Conservation (phyloP, 2,329 filamentous ascomycete species). For the Phyllosticta capitalensis region DNA sequence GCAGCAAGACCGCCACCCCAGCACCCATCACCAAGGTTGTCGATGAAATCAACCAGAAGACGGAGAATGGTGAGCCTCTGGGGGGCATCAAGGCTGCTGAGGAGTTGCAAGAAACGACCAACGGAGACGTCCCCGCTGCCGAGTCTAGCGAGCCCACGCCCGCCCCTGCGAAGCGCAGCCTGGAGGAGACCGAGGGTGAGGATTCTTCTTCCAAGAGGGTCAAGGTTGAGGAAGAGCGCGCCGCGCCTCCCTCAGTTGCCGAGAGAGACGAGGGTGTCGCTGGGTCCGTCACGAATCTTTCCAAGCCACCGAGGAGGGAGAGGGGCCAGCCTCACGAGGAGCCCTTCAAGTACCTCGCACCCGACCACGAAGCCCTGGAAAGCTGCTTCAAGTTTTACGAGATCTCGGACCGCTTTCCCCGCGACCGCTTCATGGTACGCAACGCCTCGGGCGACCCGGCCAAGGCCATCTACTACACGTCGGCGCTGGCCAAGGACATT, state of each 20-base stretch:
- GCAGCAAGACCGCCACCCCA: conserved; percentile 1
- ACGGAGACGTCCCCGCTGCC: neutral
- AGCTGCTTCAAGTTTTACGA: conserved; percentile 78
- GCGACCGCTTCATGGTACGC: conserved; percentile 89
- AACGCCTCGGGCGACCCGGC: conserved; percentile 81
- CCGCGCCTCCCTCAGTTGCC: conserved; percentile 12
- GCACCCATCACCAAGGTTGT: conserved; percentile 21
- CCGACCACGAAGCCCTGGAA: conserved; percentile 65
- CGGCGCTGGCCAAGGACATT: conserved; percentile 72
- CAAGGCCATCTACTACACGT: conserved; percentile 96
- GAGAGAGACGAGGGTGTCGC: neutral
- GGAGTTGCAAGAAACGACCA: neutral
- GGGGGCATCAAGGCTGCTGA: conserved; percentile 25
- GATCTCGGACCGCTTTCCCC: conserved; percentile 73
- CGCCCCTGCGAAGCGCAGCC: conserved; percentile 29
- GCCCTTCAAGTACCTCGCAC: conserved; percentile 81
- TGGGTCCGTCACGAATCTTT: neutral
- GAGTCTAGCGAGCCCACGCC: conserved; percentile 1
- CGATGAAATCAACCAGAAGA: conserved; percentile 30
- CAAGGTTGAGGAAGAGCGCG: conserved; percentile 21
- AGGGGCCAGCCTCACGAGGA: conserved; percentile 59
- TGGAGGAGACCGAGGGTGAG: conserved; percentile 27
- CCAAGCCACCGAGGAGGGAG: conserved; percentile 28
- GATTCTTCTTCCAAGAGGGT: conserved; percentile 22
- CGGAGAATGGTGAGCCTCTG: conserved; percentile 16